A percentile compares a stretch with the other conserved stretches of the same genome.
phyloP scores from a whole-genome alignment of 768 basidiomycete species.

The Calocybe gangraenosa region DNA sequence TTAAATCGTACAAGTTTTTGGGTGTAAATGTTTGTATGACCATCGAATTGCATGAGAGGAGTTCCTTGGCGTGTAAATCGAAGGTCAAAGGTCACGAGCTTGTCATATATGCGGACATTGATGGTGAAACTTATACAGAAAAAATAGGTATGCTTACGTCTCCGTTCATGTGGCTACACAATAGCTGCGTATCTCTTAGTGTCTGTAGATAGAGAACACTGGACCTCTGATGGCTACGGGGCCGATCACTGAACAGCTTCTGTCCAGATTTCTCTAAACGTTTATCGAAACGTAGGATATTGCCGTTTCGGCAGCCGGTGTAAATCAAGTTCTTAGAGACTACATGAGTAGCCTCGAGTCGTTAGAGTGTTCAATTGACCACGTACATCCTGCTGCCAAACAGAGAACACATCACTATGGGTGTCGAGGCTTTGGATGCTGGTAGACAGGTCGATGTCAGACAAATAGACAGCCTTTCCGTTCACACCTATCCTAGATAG shows the following conservation, averaged over 20 bases:
- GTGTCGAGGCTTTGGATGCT: conserved; percentile 42
- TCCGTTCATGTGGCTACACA: conserved; percentile 58
- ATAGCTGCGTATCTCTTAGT: conserved; percentile 46
- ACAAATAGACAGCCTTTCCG: conserved; percentile 45
- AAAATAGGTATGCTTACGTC: conserved; percentile 34
- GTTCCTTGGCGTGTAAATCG: conserved; percentile 42
- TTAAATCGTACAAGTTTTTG: conserved; percentile 42
- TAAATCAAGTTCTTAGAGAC: conserved; percentile 42
- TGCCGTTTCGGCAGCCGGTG: conserved; percentile 58
- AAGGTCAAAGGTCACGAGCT: conserved; percentile 63
- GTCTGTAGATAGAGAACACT: conserved; percentile 53
- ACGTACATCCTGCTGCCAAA: conserved; percentile 49
- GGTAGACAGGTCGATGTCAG: conserved; percentile 39
- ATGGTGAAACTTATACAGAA: no score
- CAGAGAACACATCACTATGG: conserved; percentile 59
- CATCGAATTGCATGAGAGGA: conserved; percentile 46
- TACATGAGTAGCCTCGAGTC: background rate
- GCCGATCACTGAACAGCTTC: conserved; percentile 36
- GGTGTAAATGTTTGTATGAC: conserved; percentile 55
- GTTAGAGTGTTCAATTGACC: background rate
- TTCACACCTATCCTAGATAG: conserved; percentile 41
- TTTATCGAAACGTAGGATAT: conserved; percentile 53
- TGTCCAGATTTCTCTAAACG: conserved; percentile 36
- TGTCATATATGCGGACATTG: no score
- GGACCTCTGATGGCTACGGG: conserved; percentile 26